Conservation (phyloP, 345 rosid species). For the Brassica carinata region DNA sequence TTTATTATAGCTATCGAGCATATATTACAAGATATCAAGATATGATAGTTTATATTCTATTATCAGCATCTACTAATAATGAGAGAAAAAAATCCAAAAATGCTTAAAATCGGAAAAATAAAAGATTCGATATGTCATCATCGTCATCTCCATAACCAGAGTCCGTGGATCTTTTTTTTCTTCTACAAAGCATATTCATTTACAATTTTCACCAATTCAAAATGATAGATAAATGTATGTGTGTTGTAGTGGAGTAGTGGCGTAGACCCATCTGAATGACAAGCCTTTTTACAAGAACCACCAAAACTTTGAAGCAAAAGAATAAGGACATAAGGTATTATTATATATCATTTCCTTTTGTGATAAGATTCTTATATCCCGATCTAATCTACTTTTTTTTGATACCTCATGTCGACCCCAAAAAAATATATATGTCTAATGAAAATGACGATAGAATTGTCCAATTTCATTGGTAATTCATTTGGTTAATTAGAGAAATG, state of each 20-base stretch:
- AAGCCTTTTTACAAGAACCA: constrained; percentile 39
- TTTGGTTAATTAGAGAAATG: background rate
- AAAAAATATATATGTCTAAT: background rate
- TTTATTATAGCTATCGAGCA: constrained; percentile 13
- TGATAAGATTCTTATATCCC: constrained; percentile 35
- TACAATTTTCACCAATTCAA: constrained; percentile 17
- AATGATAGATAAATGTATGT: constrained; percentile 21
- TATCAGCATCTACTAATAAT: constrained; percentile 28
- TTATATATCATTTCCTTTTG: constrained; percentile 34
- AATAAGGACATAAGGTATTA: constrained; percentile 32
- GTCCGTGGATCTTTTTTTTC: constrained; percentile 16
- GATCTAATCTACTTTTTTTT: constrained; percentile 37
- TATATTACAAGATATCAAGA: constrained; percentile 12
- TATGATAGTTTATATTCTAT: background rate
- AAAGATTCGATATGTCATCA: constrained; percentile 22
- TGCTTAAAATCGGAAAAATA: constrained; percentile 9
- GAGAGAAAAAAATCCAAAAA: constrained; percentile 9
- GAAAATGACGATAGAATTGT: background rate
- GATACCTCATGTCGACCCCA: constrained; percentile 26
- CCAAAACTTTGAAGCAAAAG: constrained; percentile 32
- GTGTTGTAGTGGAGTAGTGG: constrained; percentile 36
- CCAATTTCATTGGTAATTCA: background rate
- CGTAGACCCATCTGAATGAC: constrained; percentile 33
- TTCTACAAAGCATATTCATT: constrained; percentile 1
- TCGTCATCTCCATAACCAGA: constrained; percentile 25